phyloP scores from a whole-genome alignment of 2,329 filamentous ascomycete species.

The Lasiodiplodia sp. region DNA sequence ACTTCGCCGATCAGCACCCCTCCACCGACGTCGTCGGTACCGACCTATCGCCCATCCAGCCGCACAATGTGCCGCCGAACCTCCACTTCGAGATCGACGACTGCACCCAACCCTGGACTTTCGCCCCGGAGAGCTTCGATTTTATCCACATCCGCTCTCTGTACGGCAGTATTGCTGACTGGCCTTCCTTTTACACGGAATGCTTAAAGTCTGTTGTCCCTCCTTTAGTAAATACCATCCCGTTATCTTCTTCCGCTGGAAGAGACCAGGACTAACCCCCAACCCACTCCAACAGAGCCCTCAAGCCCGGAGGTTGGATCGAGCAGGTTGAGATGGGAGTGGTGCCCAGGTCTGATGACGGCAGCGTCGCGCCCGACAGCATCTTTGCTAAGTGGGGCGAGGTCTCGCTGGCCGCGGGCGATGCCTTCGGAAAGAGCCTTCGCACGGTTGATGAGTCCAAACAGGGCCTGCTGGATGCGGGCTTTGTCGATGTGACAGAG shows the following conservation, averaged over 20 bases:
- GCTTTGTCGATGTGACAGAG: conserved; percentile 62
- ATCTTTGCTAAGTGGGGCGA: conserved; percentile 39
- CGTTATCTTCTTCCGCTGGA: conserved; percentile 36
- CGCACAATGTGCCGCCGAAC: conserved; percentile 57
- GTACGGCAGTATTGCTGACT: conserved; percentile 38
- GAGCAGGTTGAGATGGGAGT: conserved; percentile 41
- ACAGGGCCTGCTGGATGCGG: conserved; percentile 55
- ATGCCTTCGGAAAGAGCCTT: conserved; percentile 44
- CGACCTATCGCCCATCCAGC: conserved; percentile 56
- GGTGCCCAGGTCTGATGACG: conserved; percentile 38
- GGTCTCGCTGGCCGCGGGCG: conserved; percentile 39
- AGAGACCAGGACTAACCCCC: conserved; percentile 51
- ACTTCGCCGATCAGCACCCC: conserved; percentile 44
- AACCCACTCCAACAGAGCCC: conserved; percentile 48
- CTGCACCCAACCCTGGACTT: conserved; percentile 47
- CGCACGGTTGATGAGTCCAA: conserved; percentile 48
- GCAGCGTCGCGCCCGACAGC: conserved; percentile 33
- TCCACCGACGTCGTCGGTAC: conserved; percentile 50
- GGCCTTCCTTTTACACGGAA: conserved; percentile 37
- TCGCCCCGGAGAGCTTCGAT: conserved; percentile 36
- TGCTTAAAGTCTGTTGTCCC: conserved; percentile 32
- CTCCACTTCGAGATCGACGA: conserved; percentile 60
- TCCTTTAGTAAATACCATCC: neutral
- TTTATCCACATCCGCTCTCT: conserved; percentile 37
- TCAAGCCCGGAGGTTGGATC: conserved; percentile 38